Percentiles rank a stretch among this genome's conserved stretches.
phyloP scores from a whole-genome alignment of 1,284 basidiomycete species.

The Naganishia albida region DNA sequence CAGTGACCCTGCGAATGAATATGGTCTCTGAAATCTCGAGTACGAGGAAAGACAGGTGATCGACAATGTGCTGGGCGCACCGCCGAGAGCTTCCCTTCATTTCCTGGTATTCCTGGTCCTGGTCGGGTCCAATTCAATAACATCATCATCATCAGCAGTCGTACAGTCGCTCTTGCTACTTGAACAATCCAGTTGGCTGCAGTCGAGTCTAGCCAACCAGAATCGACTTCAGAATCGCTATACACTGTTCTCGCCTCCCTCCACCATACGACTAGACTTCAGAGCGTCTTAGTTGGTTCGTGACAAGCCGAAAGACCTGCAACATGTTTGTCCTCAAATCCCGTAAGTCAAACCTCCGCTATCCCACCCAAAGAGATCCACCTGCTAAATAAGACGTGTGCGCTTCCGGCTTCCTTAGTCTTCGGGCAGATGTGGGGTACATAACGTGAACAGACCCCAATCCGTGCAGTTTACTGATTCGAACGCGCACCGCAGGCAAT shows the following conservation, averaged over 20 bases:
- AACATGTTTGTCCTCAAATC: conserved; percentile 78
- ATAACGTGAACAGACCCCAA: conserved; percentile 48
- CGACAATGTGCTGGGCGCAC: neutral
- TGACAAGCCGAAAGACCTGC: conserved; percentile 32
- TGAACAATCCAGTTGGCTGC: too few relatives aligned
- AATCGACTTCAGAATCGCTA: neutral
- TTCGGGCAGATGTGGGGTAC: conserved; percentile 93
- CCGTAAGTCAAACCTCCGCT: conserved; percentile 60
- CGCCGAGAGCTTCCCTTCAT: neutral
- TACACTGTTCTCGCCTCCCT: too few relatives aligned
- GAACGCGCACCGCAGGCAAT: conserved; percentile 45
- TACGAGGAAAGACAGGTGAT: conserved; percentile 9
- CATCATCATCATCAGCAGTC: too few relatives aligned
- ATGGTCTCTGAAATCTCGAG: neutral
- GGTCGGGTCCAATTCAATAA: neutral
- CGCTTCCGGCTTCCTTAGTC: conserved; percentile 58
- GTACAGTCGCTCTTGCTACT: too few relatives aligned
- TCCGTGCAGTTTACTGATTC: neutral
- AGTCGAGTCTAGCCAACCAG: too few relatives aligned
- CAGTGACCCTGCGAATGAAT: too few relatives aligned
- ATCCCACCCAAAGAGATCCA: neutral
- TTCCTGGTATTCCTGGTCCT: neutral
- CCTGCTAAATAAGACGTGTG: conserved; percentile 30
- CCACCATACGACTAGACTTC: too few relatives aligned
- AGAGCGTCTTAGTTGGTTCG: neutral